Conservation (phyloP, 106 monocot genomes). For the Allium fistulosum region DNA sequence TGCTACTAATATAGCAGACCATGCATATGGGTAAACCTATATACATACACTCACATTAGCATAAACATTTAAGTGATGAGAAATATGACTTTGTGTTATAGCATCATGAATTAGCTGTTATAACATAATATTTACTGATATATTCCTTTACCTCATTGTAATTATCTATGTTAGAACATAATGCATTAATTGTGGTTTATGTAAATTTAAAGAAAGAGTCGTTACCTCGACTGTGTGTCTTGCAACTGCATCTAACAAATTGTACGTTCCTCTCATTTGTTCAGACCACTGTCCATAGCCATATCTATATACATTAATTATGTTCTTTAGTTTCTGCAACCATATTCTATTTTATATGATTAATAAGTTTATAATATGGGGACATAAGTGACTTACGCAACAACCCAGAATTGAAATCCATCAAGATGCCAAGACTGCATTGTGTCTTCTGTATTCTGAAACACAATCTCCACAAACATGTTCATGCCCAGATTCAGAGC, state of each 20-base stretch:
- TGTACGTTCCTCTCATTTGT: constrained; percentile 33
- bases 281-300: constrained; percentile 50
- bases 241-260: constrained; percentile 62
- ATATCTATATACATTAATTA: constrained; percentile 65
- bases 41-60: not conserved
- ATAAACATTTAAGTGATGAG: not conserved
- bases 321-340: constrained; percentile 45
- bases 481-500: constrained; percentile 55
- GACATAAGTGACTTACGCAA: constrained; percentile 37
- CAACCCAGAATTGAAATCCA: constrained; percentile 87
- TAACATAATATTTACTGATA: too few species aligned
- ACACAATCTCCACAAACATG: constrained; percentile 78
- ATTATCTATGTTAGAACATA: not conserved
- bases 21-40: constrained; percentile 83
- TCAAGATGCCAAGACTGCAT: constrained; percentile 81
- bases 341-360: constrained; percentile 9
- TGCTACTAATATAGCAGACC: constrained; percentile 74
- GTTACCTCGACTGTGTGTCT: constrained; percentile 88
- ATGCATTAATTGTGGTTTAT: not conserved
- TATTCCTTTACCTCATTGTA: too few species aligned
- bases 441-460: constrained; percentile 59
- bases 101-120: too few species aligned
- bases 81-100: too few species aligned
- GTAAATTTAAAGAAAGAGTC: not conserved
- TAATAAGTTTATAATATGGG: not conserved